Evolutionary conservation across 768 basidiomycete species (phyloP).

Genomic region (Collybia nuda): DNA sequence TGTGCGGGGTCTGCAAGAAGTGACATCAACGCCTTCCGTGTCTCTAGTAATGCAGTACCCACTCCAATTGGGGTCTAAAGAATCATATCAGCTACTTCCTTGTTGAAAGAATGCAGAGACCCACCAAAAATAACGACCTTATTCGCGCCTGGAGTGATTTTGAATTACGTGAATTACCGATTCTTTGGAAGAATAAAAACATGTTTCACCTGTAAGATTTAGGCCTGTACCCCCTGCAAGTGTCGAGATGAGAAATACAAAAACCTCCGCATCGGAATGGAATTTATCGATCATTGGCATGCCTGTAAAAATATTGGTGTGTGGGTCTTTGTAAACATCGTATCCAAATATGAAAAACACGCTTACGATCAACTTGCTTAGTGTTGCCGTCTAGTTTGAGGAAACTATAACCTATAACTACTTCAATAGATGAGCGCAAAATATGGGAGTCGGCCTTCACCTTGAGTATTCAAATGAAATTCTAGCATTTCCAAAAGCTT

Average conservation of each 20-base stretch:
- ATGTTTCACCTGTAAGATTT: slow-evolving; percentile 61
- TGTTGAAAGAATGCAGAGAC: slow-evolving; percentile 14
- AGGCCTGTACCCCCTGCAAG: slow-evolving; percentile 90
- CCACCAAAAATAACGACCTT: slow-evolving; percentile 90
- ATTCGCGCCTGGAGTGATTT: slow-evolving; percentile 62
- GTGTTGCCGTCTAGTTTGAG: slow-evolving; percentile 82
- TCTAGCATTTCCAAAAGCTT: slow-evolving; percentile 86
- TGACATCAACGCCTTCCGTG: neutral
- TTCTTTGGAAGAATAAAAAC: neutral
- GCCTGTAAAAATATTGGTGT: slow-evolving; percentile 48
- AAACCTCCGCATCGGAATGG: slow-evolving; percentile 69
- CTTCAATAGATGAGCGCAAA: neutral
- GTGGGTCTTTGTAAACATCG: too few species aligned
- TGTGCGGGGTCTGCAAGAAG: slow-evolving; percentile 78
- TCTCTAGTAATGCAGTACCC: slow-evolving; percentile 25
- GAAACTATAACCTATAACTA: slow-evolving; percentile 50
- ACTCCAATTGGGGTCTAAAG: slow-evolving; percentile 93
- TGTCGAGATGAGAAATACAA: slow-evolving; percentile 87
- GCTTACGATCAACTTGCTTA: slow-evolving; percentile 64
- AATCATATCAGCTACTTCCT: slow-evolving; percentile 7
- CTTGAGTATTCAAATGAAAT: slow-evolving; percentile 60
- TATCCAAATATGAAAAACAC: neutral
- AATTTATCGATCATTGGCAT: slow-evolving; percentile 88
- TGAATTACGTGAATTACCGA: neutral
- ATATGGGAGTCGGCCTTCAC: slow-evolving; percentile 30